Base-by-base conservation (phyloP, 768 basidiomycete species). In the Sarcomyxa edulis region DNA sequence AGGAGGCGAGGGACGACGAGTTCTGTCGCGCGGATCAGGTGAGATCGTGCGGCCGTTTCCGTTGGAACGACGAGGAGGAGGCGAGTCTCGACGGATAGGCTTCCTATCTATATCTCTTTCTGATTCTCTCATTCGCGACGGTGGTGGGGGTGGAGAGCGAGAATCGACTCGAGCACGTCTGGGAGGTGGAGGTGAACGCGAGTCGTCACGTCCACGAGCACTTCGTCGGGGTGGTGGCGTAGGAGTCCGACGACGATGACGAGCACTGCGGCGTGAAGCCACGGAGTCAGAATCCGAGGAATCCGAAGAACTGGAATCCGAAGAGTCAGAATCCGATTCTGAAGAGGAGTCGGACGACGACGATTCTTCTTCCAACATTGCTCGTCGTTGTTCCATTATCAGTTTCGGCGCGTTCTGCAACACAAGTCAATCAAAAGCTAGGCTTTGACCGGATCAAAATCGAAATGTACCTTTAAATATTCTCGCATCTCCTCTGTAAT, bases 401-500 rank as follows among this genome's bases (percentile, higher is more conserved):
- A 96, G 61, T 31, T 79, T 76, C 2, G 95, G 95, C 1, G 92
- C 93, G 50, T 94, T 94, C 91, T 92, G 50, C 3, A 29, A 31
- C n/a, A n/a, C n/a, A n/a, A n/a, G 12, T n/a, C 7, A 28, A 20
- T n/a, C 1, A 20, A 20, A 16, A 29, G 24, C 11, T 39, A 23
- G 10, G 9, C 18, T 14, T 8, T n/a, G 24, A 15, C 9, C 19
- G 16, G 15, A 19, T n/a, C 22, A 31, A 31, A 14, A 37, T 10
- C 15, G 30, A 50, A 44, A 66, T 75, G 31, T 48, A 86, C 89
- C 71, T 95, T 91, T 44, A 99, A 66, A 54, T 91, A 94, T 55
- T 94, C 93, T 56, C 96, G 74, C 96, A 98, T 97, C 21, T 86
- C 86, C 60, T 98, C 94, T 1, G 96, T 99, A 44, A 97, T 58